Evolutionary conservation across 768 basidiomycete species (phyloP), one percentile per base, ranked within the genome.

Genomic region (Pulveroboletus sp.): DNA sequence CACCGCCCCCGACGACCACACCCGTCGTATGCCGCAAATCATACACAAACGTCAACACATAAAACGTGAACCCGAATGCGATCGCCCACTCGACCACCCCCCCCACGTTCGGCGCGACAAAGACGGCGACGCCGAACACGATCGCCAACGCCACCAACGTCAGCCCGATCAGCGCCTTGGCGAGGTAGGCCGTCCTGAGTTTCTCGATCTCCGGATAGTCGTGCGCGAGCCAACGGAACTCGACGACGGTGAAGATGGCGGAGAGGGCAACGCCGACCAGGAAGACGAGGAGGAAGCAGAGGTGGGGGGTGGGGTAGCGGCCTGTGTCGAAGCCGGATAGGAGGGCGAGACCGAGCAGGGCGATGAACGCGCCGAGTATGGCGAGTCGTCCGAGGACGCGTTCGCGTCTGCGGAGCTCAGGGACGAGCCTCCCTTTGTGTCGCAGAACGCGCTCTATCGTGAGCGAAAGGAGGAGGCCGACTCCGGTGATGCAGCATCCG

Each of bases 71-170:
- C 8, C 84, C 80, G 47, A 89, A 82, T 4, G 78, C 76, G 43
- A 91, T 86, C 0, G 66, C 60, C 88, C 88, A 91, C 65, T 91
- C 89, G 7, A 90, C 58, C 47, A 89, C 65, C 78, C 79, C 83
- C 63, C 79, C 84, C 0, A 70, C 79, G 50, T 83, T 66, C 1
- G 54, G 55, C 0, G 67, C 73, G 9, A 62, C 8, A 31, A 31
- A 31, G 30, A 31, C 8, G 9, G 30, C 11, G 30, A 31, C 35
- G 84, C 70, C 15, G 73, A 38, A 21, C 21, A 21, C 21, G 21
- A 21, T 21, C 21, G 21, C 21, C 21, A 21, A 21, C 21, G 21
- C 21, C 53, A 91, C 80, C 39, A 90, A 74, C 32, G 76, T 65
- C 28, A 66, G 49, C 1, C 81, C 83, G 39, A 89, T 81, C 17